Conservation (phyloP, 495 filamentous ascomycete genomes). For the Penicillium flavigenum region DNA sequence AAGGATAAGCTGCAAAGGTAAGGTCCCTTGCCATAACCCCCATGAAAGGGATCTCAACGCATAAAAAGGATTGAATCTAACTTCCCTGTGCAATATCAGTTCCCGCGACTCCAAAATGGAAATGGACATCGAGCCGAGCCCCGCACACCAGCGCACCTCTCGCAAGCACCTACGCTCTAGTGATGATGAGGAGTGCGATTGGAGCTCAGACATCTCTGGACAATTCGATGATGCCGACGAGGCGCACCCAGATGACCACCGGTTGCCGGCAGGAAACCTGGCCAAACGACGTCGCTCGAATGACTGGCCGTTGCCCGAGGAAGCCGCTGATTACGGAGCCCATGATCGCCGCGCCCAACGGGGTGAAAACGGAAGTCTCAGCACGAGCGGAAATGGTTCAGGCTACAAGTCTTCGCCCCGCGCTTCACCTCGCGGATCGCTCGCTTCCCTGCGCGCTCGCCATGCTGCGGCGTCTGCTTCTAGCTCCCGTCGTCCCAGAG, state of each 20-base stretch:
- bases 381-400: background rate
- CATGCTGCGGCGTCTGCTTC: constrained; percentile 20
- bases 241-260: constrained; percentile 22
- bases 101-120: constrained; percentile 10
- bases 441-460: constrained; percentile 23
- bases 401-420: constrained; percentile 32
- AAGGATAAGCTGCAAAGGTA: constrained; percentile 19
- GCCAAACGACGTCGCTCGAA: constrained; percentile 49
- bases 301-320: constrained; percentile 49
- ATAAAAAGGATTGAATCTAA: constrained; percentile 16
- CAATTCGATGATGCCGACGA: constrained; percentile 48
- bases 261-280: constrained; percentile 32
- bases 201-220: constrained; percentile 38
- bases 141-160: constrained; percentile 26
- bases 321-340: constrained; percentile 27
- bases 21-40: constrained; percentile 16
- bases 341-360: constrained; percentile 17
- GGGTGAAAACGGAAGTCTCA: constrained; percentile 10
- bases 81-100: constrained; percentile 2
- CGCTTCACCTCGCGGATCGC: constrained; percentile 25
- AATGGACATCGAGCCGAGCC: constrained; percentile 26
- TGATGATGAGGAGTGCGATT: constrained; percentile 22
- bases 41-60: constrained; percentile 3
- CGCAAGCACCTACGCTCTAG: constrained; percentile 37
- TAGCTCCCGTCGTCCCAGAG: constrained; percentile 22